A percentile compares a stretch with the other conserved stretches of the same genome.
Conservation (phyloP, 2,329 filamentous ascomycete genomes). For the Ophiostoma piceae region DNA sequence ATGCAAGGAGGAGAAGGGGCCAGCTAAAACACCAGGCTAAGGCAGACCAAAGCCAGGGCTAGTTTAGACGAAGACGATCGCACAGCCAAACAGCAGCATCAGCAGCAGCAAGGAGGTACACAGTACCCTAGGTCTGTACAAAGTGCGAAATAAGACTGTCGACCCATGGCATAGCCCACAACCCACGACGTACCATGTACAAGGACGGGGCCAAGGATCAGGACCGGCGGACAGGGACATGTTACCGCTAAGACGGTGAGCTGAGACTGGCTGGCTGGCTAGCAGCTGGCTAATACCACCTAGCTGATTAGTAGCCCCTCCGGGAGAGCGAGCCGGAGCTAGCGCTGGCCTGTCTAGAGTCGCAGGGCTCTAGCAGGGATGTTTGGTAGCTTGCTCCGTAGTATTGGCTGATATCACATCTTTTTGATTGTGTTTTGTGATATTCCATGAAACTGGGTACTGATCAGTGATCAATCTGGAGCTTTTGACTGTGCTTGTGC, state of each 20-base stretch:
- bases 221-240: neutral
- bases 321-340: conserved; percentile 7
- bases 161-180: no score
- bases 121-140: no score
- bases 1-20: neutral
- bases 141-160: no score
- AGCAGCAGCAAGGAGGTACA: neutral
- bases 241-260: neutral
- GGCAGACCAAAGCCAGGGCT: neutral
- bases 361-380: neutral
- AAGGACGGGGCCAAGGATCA: neutral
- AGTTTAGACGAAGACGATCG: neutral
- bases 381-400: neutral
- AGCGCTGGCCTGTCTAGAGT: neutral
- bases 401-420: neutral
- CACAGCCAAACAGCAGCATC: no score
- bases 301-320: neutral
- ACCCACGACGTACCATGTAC: neutral
- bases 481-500: neutral
- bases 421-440: neutral
- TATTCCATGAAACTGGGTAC: neutral
- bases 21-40: neutral
- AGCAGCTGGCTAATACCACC: neutral
- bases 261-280: neutral
- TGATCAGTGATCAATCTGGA: neutral